Conservation (phyloP, 352 stramenopile species). For the Phytophthora fragariaefolia region DNA sequence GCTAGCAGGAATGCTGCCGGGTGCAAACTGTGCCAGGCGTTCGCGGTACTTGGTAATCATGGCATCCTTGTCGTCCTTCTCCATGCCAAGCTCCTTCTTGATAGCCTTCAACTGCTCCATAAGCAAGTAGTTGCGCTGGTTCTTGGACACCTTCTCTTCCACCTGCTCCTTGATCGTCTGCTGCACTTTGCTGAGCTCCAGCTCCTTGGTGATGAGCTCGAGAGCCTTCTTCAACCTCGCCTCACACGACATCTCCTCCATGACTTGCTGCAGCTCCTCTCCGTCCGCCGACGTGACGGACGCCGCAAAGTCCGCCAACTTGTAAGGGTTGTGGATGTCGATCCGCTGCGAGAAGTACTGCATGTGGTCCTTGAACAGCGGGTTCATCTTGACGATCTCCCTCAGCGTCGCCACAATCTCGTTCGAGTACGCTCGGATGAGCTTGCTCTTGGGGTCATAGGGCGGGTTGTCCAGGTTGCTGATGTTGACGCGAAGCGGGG, state of each 20-base stretch:
- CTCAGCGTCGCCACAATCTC: constrained; percentile 97
- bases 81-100: constrained; percentile 99
- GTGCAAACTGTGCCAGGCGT: constrained; percentile 64
- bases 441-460: constrained; percentile 82
- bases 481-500: constrained; percentile 72
- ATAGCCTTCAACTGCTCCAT: constrained; percentile 99
- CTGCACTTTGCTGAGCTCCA: constrained; percentile 96
- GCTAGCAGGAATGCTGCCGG: constrained; percentile 67
- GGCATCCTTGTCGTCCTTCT: constrained; percentile 99
- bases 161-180: constrained; percentile 97
- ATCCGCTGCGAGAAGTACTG: constrained; percentile 96
- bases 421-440: constrained; percentile 97
- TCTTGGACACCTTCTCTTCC: constrained; percentile 94
- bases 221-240: constrained; percentile 95
- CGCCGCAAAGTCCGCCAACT: constrained; percentile 98
- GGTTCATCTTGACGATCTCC: constrained; percentile 97
- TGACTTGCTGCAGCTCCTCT: constrained; percentile 92
- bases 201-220: constrained; percentile 97
- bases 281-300: constrained; percentile 94
- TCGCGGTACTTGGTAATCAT: constrained; percentile 97
- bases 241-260: constrained; percentile 97
- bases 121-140: constrained; percentile 98
- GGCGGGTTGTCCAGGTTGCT: constrained; percentile 74
- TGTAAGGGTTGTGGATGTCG: constrained; percentile 97
- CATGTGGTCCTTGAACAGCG: constrained; percentile 98